Conservation (phyloP, 192 early-diverging fungal species). For the Podila clonocystis region DNA sequence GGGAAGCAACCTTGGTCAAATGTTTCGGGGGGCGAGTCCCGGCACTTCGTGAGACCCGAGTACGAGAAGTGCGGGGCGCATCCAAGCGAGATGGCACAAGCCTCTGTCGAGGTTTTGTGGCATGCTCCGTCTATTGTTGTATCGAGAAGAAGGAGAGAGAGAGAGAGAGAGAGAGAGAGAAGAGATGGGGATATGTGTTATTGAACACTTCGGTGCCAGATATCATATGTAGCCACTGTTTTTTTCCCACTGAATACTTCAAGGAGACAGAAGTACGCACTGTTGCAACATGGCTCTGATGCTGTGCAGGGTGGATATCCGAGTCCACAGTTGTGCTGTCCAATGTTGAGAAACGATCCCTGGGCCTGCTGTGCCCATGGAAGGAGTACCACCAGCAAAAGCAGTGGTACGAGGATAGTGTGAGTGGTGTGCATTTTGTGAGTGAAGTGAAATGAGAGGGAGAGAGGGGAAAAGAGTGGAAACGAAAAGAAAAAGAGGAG, state of each 20-base stretch:
- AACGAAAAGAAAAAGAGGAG: background rate
- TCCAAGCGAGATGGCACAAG: constrained; percentile 31
- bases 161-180: background rate
- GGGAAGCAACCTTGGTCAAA: constrained; percentile 32
- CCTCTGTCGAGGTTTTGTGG: constrained; percentile 29
- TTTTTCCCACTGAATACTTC: background rate
- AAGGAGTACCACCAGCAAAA: constrained; percentile 5
- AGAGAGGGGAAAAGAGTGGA: background rate
- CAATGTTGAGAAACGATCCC: constrained; percentile 6
- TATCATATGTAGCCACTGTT: no score
- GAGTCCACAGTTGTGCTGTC: constrained; percentile 13
- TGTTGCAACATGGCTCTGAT: constrained; percentile 31
- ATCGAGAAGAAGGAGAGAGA: background rate
- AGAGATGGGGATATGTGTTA: no score
- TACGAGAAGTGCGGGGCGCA: constrained; percentile 24
- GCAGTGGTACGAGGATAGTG: background rate
- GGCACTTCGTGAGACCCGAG: background rate
- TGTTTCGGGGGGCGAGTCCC: background rate
- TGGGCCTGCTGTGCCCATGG: constrained; percentile 20
- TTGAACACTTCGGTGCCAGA: no score
- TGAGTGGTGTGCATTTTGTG: constrained; percentile 12
- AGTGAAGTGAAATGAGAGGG: background rate
- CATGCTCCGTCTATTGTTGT: constrained; percentile 21
- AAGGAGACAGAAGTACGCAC: constrained; percentile 12
- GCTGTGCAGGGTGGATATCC: constrained; percentile 16